phyloP scores from a whole-genome alignment of 2,329 filamentous ascomycete species.

The Alternaria triticimaculans region DNA sequence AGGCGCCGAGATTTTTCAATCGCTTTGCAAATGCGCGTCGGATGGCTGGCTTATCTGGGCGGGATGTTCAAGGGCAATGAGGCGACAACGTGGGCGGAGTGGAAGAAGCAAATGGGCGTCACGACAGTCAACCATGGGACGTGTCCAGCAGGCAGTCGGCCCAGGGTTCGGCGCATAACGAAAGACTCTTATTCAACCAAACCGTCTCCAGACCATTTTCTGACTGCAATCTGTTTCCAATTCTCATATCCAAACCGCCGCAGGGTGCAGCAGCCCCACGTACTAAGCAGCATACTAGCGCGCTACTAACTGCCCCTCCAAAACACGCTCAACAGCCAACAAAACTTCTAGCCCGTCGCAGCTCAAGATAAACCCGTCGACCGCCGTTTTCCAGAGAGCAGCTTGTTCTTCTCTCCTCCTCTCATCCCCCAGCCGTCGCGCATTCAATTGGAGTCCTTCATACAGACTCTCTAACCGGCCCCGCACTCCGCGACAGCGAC shows the following conservation, averaged over 20 bases:
- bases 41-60: constrained; percentile 40
- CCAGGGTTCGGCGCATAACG: constrained; percentile 12
- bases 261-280: constrained; percentile 33
- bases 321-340: constrained; percentile 34
- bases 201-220: constrained; percentile 5
- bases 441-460: constrained; percentile 18
- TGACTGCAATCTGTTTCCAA: constrained; percentile 21
- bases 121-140: constrained; percentile 12
- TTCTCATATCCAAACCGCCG: constrained; percentile 22
- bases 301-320: constrained; percentile 26
- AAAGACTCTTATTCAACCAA: constrained; percentile 10
- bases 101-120: constrained; percentile 28
- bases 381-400: constrained; percentile 21
- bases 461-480: constrained; percentile 21
- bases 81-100: constrained; percentile 32
- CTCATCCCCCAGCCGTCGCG: constrained; percentile 2
- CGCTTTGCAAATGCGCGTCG: constrained; percentile 21
- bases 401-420: constrained; percentile 1
- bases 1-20: constrained; percentile 34
- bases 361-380: constrained; percentile 29
- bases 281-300: constrained; percentile 28
- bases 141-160: constrained; percentile 16
- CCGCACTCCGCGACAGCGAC: constrained; percentile 20
- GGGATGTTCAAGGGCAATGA: constrained; percentile 28
- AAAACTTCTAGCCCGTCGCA: constrained; percentile 23